phyloP scores from a whole-genome alignment of 1,139 yeast species.

The Diutina scorzettiae region DNA sequence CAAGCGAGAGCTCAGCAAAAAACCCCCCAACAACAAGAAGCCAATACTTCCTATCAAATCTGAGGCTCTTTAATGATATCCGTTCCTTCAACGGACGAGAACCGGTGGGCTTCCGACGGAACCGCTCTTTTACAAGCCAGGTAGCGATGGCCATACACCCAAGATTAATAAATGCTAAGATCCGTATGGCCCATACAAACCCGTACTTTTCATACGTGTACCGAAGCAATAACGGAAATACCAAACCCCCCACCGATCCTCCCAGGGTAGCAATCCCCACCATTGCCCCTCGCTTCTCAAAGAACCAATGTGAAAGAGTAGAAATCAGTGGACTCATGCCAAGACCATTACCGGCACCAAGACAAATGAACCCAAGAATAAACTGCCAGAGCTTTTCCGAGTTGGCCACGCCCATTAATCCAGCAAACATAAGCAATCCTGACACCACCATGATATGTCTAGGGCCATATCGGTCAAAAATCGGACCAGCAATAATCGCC shows the following conservation, averaged over 20 bases:
- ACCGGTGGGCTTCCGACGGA: constrained; percentile 11
- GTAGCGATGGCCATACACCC: constrained; percentile 28
- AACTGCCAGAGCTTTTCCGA: constrained; percentile 40
- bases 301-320: constrained; percentile 49
- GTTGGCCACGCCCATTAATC: constrained; percentile 41
- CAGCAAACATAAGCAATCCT: constrained; percentile 29
- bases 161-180: constrained; percentile 12
- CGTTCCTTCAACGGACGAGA: too few species aligned
- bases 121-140: constrained; percentile 36
- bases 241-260: constrained; percentile 52
- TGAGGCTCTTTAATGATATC: too few species aligned
- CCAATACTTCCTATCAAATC: background rate
- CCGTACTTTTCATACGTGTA: constrained; percentile 41
- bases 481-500: constrained; percentile 16
- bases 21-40: constrained; percentile 23
- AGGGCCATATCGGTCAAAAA: constrained; percentile 40
- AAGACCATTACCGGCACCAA: constrained; percentile 46
- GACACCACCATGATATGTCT: constrained; percentile 31
- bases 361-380: constrained; percentile 36
- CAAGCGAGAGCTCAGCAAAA: constrained; percentile 43
- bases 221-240: constrained; percentile 48
- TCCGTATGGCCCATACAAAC: constrained; percentile 50
- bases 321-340: constrained; percentile 47
- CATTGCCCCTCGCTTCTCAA: constrained; percentile 39
- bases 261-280: constrained; percentile 50